Evolutionary conservation across 2,329 filamentous ascomycete genomes (phyloP).

Genomic region (Clonostachys solani): DNA sequence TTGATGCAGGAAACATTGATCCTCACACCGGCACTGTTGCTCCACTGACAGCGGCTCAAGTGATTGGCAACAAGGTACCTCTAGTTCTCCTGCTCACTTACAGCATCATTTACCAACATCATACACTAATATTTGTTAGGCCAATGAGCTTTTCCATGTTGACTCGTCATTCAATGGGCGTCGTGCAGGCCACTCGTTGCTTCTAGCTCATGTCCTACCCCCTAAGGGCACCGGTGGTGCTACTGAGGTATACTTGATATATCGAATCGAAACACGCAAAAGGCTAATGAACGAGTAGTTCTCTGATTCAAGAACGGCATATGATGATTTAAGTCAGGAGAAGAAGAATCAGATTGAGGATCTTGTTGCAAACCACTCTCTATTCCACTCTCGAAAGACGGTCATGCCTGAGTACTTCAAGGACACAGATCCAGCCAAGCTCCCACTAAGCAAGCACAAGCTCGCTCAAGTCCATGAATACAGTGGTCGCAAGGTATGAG

Average conservation of each 20-base stretch:
- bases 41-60: too few relatives aligned
- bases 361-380: conserved; percentile 41
- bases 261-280: too few relatives aligned
- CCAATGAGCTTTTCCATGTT: conserved; percentile 48
- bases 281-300: conserved; percentile 17
- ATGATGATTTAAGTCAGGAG: conserved; percentile 32
- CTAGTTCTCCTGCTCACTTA: too few relatives aligned
- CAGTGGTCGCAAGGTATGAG: conserved; percentile 30
- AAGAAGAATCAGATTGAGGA: conserved; percentile 29
- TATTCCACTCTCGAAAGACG: conserved; percentile 47
- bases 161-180: conserved; percentile 52
- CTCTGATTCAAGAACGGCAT: conserved; percentile 47
- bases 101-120: too few relatives aligned
- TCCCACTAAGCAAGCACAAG: conserved; percentile 36
- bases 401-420: conserved; percentile 42
- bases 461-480: conserved; percentile 47
- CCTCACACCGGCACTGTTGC: conserved; percentile 7
- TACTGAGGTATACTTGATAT: conserved; percentile 24
- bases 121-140: conserved; percentile 10
- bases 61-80: too few relatives aligned
- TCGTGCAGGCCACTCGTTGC: conserved; percentile 45
- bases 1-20: conserved; percentile 52
- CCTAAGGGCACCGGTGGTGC: conserved; percentile 40
- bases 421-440: too few relatives aligned
- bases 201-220: conserved; percentile 44